Percentiles rank a stretch among this genome's conserved stretches.
Conservation (phyloP, 2,329 filamentous ascomycete genomes). For the Alternaria sp. region DNA sequence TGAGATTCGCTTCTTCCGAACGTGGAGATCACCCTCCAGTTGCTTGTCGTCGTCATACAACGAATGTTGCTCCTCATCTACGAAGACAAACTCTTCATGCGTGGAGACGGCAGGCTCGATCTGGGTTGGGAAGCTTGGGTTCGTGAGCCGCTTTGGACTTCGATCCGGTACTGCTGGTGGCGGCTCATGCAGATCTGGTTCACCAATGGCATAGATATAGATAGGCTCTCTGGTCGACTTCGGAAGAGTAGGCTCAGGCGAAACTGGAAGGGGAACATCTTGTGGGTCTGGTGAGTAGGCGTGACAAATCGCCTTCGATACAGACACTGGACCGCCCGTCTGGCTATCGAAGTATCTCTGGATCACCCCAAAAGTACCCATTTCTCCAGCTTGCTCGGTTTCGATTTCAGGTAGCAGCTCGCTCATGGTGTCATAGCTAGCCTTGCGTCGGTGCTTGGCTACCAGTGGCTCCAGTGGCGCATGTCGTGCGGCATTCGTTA, state of each 20-base stretch:
- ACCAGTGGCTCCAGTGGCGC: constrained; percentile 38
- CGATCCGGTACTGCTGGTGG: constrained; percentile 31
- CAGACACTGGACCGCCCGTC: constrained; percentile 16
- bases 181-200: constrained; percentile 18
- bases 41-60: constrained; percentile 23
- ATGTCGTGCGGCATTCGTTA: constrained; percentile 17
- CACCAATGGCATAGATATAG: constrained; percentile 22
- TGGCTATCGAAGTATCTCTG: constrained; percentile 41
- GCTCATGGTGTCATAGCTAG: constrained; percentile 23
- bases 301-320: constrained; percentile 12
- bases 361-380: constrained; percentile 36
- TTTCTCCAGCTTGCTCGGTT: constrained; percentile 26
- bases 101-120: constrained; percentile 19
- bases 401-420: constrained; percentile 32
- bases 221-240: constrained; percentile 13
- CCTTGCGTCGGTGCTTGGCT: constrained; percentile 31
- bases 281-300: constrained; percentile 18
- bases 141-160: constrained; percentile 32
- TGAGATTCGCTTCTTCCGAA: constrained; percentile 16
- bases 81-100: constrained; percentile 31
- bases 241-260: constrained; percentile 10
- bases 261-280: constrained; percentile 16
- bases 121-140: constrained; percentile 19
- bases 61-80: constrained; percentile 30
- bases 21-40: constrained; percentile 12